A percentile compares a stretch with the other conserved stretches of the same genome.
Evolutionary conservation across 1,139 yeast species (phyloP).

Genomic region (Debaryomyces sp.): DNA sequence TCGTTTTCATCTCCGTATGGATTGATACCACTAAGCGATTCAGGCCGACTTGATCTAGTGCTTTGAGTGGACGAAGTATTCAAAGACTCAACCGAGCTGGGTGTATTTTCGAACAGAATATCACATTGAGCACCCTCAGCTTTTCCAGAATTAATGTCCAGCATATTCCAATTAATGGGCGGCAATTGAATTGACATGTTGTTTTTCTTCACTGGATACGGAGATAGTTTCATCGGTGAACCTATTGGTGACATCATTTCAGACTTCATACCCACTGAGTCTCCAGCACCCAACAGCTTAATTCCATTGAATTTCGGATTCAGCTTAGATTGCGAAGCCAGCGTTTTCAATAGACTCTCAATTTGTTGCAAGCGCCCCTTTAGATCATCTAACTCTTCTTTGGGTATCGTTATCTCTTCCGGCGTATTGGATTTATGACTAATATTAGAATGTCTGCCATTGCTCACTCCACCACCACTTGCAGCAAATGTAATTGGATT

Average conservation of each 20-base stretch:
- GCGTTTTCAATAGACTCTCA: slow-evolving; percentile 15
- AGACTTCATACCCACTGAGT: not conserved
- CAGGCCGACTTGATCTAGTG: not conserved
- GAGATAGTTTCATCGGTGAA: not conserved
- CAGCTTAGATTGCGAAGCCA: not conserved
- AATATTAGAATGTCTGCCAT: slow-evolving; percentile 9
- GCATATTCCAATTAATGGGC: not conserved
- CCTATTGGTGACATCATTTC: not conserved
- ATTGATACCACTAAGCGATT: slow-evolving; percentile 13
- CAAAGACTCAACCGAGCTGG: not conserved
- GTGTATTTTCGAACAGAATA: slow-evolving; percentile 1
- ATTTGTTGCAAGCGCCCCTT: slow-evolving; percentile 28
- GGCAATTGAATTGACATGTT: not conserved
- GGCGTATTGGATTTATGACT: not conserved
- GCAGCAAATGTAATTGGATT: slow-evolving; percentile 22
- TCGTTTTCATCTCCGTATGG: slow-evolving; percentile 28
- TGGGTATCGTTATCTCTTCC: slow-evolving; percentile 17
- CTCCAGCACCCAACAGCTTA: not conserved
- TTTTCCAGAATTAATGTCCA: not conserved
- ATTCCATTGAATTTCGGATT: not conserved
- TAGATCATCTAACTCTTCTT: slow-evolving; percentile 26
- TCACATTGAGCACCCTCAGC: not conserved
- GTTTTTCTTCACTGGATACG: not conserved
- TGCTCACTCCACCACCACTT: not conserved
- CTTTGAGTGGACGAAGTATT: not conserved